Evolutionary conservation across 73 alveolate species (phyloP), one percentile per base, ranked within the genome.

Genomic region (Paramecium tetraurelia): DNA sequence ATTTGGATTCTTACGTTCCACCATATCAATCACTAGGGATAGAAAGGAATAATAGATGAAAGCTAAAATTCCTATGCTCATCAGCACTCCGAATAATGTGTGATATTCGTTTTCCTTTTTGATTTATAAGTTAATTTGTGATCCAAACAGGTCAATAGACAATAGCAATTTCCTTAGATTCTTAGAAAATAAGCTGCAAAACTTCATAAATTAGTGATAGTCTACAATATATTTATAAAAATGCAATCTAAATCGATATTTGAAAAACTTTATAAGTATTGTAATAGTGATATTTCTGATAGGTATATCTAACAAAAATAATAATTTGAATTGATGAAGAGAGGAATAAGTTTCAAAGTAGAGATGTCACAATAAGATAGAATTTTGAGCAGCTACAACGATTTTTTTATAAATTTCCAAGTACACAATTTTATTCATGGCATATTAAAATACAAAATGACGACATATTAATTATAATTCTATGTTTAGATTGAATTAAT

Each of bases 391-490:
- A 48, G 59, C 11, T 53, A 5, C 31, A 18, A 53, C 18, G 31
- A n/a, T 5, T 18, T 18, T 27, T 16, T 48, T 48, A 16, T 18
- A 53, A 53, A 53, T 53, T n/a, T 18, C 5, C 21, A 53, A 53
- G 59, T 48, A 21, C n/a, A 48, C 59, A 48, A 53, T 53, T 53
- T n/a, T 53, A 4, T 18, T 53, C 31, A 53, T 53, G 7, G 31
- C 69, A 53, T 53, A 53, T 53, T 53, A 53, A 53, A 53, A 53
- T 53, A 53, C 29, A 53, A 72, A 72, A 80, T 80, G 90, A 80
- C 90, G 90, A 46, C 90, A 80, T 80, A 80, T 80, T 80, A 22
- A 24, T 53, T 4, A 53, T 41, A 14, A 80, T 80, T n/a, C 20
- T 14, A 80, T 80, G 90, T 24, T n/a, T 6, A 80, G 90, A 80